These are phyloP conservation scores for Solanum tarijense DNA, from an alignment of 257 asterid species.

Conservation along the genomic window DNA sequence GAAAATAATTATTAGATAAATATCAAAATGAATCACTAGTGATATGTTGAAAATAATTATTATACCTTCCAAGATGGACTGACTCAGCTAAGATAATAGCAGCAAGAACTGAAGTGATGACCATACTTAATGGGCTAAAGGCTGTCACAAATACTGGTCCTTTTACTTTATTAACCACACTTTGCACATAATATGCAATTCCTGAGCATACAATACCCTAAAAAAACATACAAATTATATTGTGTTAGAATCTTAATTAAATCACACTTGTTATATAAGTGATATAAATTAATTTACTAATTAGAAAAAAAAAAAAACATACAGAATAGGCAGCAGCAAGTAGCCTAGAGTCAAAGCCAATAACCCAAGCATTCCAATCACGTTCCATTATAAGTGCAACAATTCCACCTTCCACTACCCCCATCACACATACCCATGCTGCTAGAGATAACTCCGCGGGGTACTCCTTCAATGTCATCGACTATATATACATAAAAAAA, in stretches of 20 bases:
- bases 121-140: constrained; percentile 68
- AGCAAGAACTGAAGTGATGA: constrained; percentile 62
- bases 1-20: background rate
- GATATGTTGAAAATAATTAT: background rate
- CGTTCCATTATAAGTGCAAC: constrained; percentile 66
- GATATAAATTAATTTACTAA: background rate
- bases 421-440: constrained; percentile 50
- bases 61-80: constrained; percentile 75
- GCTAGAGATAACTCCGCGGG: constrained; percentile 77
- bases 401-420: constrained; percentile 62
- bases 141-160: constrained; percentile 91
- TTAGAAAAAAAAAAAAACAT: background rate
- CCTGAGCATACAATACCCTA: constrained; percentile 87
- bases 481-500: constrained; percentile 11
- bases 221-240: background rate
- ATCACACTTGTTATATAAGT: background rate
- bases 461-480: constrained; percentile 59
- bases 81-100: constrained; percentile 60
- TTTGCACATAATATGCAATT: constrained; percentile 72
- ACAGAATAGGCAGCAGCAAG: constrained; percentile 80
- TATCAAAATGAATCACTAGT: background rate
- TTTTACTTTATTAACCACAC: constrained; percentile 46
- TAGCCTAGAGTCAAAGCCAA: constrained; percentile 74
- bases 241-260: background rate
- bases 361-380: constrained; percentile 52